Conservation (phyloP, 2,329 filamentous ascomycete genomes). For the Calycina herbarum region DNA sequence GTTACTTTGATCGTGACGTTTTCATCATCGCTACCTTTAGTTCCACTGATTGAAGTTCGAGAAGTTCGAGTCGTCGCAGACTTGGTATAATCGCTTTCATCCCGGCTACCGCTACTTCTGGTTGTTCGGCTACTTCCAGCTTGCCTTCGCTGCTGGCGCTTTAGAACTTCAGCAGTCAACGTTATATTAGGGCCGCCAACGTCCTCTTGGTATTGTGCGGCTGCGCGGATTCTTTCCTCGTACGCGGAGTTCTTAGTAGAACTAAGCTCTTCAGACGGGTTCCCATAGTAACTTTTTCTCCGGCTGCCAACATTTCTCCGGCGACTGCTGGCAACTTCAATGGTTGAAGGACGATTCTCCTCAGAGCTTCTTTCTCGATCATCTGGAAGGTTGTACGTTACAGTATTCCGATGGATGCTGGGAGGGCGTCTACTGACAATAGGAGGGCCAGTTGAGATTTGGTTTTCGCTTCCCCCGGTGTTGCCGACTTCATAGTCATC, state of each 20-base stretch:
- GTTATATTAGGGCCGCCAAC: constrained; percentile 47
- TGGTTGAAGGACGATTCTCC: not conserved
- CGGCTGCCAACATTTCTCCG: constrained; percentile 25
- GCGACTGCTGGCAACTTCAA: constrained; percentile 31
- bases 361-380: constrained; percentile 9
- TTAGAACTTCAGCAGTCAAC: constrained; percentile 56
- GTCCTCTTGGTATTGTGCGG: constrained; percentile 54
- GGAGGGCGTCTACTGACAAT: constrained; percentile 27
- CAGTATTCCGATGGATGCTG: constrained; percentile 30
- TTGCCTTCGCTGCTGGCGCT: constrained; percentile 47
- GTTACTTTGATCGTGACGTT: constrained; percentile 63
- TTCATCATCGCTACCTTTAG: constrained; percentile 46
- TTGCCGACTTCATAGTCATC: constrained; percentile 5
- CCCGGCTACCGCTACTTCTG: constrained; percentile 59
- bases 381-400: constrained; percentile 31
- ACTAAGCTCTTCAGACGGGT: constrained; percentile 14
- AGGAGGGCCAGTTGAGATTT: constrained; percentile 14
- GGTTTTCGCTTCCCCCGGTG: not conserved
- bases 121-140: constrained; percentile 53
- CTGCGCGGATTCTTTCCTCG: constrained; percentile 46
- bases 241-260: constrained; percentile 28
- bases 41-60: constrained; percentile 33
- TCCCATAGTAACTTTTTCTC: constrained; percentile 33
- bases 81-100: constrained; percentile 63
- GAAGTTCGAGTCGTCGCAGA: constrained; percentile 64